These are phyloP conservation scores for Syzygium grande DNA, from an alignment of 345 rosid genomes.

Conservation along the genomic window DNA sequence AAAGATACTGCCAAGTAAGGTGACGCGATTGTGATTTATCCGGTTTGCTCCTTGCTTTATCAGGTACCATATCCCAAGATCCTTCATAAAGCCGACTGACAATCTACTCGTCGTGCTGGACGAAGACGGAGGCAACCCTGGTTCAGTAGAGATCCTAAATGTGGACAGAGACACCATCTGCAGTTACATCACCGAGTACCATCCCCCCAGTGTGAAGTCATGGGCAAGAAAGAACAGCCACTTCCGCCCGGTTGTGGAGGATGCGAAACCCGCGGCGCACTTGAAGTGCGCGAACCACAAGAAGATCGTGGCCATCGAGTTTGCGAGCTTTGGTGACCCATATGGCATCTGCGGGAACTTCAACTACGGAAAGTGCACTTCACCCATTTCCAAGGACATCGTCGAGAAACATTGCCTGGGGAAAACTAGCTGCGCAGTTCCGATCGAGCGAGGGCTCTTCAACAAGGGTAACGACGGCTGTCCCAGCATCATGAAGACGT, in stretches of 20 bases:
- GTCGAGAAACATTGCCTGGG: conserved; percentile 66
- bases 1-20: neutral
- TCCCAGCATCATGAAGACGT: conserved; percentile 29
- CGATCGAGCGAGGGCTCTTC: conserved; percentile 30
- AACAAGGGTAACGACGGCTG: conserved; percentile 32
- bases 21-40: neutral
- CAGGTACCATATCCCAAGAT: conserved; percentile 85
- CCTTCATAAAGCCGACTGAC: conserved; percentile 50
- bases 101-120: conserved; percentile 69
- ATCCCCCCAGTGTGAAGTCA: conserved; percentile 48
- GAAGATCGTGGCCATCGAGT: conserved; percentile 50
- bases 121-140: conserved; percentile 55
- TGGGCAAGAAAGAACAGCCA: conserved; percentile 37
- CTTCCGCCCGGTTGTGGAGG: conserved; percentile 21
- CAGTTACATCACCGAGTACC: conserved; percentile 40
- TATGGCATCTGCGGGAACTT: conserved; percentile 57
- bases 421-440: conserved; percentile 41
- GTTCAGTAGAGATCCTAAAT: conserved; percentile 35
- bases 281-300: conserved; percentile 40
- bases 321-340: conserved; percentile 82
- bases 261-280: conserved; percentile 36
- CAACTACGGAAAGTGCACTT: conserved; percentile 43
- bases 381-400: conserved; percentile 46
- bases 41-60: neutral
- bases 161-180: conserved; percentile 76